Conservation (phyloP, 2,329 filamentous ascomycete species). For the Colletotrichum siamense region DNA sequence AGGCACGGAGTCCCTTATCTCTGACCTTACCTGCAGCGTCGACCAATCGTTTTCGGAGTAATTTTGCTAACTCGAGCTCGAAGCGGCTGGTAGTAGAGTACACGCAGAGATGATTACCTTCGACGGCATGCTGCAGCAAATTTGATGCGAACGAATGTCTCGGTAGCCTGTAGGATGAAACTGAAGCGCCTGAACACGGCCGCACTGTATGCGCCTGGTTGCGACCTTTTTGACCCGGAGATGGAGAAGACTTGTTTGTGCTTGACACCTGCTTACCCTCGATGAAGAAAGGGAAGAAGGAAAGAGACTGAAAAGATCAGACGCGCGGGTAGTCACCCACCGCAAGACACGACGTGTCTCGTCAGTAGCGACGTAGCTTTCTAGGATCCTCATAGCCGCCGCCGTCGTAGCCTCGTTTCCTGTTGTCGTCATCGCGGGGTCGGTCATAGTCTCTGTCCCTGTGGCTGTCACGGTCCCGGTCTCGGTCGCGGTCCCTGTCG, state of each 20-base stretch:
- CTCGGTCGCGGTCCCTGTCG: conserved; percentile 51
- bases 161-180: neutral
- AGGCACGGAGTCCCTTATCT: conserved; percentile 55
- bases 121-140: conserved; percentile 5
- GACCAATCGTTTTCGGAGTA: conserved; percentile 20
- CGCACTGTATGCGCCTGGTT: neutral
- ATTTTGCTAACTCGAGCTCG: neutral
- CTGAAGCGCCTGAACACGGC: neutral
- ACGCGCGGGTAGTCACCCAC: conserved; percentile 40
- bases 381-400: conserved; percentile 80
- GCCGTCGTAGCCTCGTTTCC: conserved; percentile 78
- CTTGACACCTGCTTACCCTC: conserved; percentile 36
- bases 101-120: conserved; percentile 15
- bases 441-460: conserved; percentile 55
- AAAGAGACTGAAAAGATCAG: conserved; percentile 25
- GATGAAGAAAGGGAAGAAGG: conserved; percentile 38
- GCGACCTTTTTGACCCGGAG: neutral
- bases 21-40: conserved; percentile 57
- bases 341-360: conserved; percentile 42
- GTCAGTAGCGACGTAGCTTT: conserved; percentile 69
- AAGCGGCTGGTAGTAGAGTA: neutral
- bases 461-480: conserved; percentile 51
- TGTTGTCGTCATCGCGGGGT: conserved; percentile 61
- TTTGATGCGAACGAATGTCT: neutral
- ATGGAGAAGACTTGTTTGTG: neutral